A percentile compares a stretch with the other conserved stretches of the same genome.
phyloP scores from a whole-genome alignment of 495 filamentous ascomycete species.

The Penicillium taxi region DNA sequence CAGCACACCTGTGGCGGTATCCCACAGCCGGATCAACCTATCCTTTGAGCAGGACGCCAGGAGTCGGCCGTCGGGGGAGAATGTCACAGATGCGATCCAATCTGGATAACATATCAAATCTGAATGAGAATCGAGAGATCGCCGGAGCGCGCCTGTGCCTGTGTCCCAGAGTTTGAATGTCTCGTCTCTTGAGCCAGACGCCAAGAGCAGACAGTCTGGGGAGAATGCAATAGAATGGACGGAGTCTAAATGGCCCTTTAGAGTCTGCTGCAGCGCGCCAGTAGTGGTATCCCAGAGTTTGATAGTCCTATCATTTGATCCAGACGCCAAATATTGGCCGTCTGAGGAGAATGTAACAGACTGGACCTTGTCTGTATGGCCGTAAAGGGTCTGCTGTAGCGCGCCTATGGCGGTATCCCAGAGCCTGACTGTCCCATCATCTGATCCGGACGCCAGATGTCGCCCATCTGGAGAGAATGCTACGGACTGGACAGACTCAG shows the following conservation, averaged over 20 bases:
- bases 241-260: not conserved
- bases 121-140: no score
- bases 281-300: slow-evolving; percentile 2
- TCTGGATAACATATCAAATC: no score
- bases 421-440: not conserved
- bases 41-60: not conserved
- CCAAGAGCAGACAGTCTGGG: slow-evolving; percentile 12
- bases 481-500: slow-evolving; percentile 4
- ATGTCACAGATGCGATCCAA: not conserved
- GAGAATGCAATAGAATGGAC: not conserved
- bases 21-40: not conserved
- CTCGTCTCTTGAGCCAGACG: slow-evolving; percentile 12
- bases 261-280: not conserved
- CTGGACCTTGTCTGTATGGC: not conserved
- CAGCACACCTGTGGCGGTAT: not conserved
- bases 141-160: slow-evolving; percentile 9
- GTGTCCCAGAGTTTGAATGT: slow-evolving; percentile 22
- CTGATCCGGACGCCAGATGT: not conserved
- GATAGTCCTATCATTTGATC: not conserved
- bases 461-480: slow-evolving; percentile 16
- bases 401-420: not conserved
- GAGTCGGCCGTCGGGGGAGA: not conserved
- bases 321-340: not conserved
- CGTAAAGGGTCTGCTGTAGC: not conserved
- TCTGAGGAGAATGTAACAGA: not conserved